phyloP scores from a whole-genome alignment of 306 rosid species.

The Chamaecrista fasciculata region DNA sequence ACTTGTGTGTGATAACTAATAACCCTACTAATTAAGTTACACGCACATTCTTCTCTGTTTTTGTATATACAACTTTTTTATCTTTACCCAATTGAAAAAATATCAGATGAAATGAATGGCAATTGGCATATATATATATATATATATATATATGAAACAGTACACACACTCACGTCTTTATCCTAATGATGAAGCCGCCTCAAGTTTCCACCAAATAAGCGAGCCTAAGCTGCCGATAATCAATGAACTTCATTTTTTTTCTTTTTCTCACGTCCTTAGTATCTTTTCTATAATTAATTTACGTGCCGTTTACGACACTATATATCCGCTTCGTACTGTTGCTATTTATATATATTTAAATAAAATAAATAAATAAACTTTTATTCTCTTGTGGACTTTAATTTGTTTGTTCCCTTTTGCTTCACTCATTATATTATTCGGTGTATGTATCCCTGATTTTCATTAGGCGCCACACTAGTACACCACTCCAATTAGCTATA shows the following conservation, averaged over 20 bases:
- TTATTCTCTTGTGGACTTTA: conserved; percentile 20
- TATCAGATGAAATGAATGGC: no score
- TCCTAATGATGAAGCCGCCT: conserved; percentile 56
- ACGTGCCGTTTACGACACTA: conserved; percentile 65
- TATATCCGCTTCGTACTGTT: neutral
- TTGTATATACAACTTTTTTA: no score
- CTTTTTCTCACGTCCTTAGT: neutral
- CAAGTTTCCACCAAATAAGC: conserved; percentile 34
- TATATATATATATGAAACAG: neutral
- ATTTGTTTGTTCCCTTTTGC: neutral
- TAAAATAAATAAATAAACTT: neutral
- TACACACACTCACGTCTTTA: neutral
- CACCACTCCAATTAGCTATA: neutral
- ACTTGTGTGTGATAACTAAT: no score
- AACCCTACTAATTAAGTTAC: no score
- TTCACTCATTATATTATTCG: neutral
- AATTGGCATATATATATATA: no score
- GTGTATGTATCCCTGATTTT: conserved; percentile 23
- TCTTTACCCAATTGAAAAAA: no score
- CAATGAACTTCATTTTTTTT: conserved; percentile 24
- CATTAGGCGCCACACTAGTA: neutral
- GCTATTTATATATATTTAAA: no score
- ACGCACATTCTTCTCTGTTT: neutral
- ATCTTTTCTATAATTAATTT: conserved; percentile 27
- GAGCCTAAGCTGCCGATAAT: neutral